Evolutionary conservation across 208 protist genomes (phyloP), one percentile per base, ranked within the genome.

Genomic region (Leishmania martiniquensis): DNA sequence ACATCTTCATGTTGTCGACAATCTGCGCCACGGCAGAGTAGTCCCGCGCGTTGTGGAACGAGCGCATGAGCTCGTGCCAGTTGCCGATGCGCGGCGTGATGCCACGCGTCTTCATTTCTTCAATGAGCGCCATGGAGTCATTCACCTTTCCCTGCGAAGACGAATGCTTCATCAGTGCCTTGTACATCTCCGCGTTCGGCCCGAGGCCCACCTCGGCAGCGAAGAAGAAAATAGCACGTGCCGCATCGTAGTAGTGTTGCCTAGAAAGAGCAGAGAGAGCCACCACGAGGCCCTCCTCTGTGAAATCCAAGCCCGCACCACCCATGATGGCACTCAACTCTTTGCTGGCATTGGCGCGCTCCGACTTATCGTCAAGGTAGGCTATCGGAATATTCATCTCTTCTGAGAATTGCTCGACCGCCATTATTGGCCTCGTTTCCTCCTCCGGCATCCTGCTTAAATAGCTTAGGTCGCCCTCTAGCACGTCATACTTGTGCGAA

Each of bases 1-100:
- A 96, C 90, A 96, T 95, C 74, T 96, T 98, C 94, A 98, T 98
- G 80, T 97, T 95, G 71, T 92, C 85, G 17, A 97, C 87, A 72
- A 98, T 89, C 77, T 94, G 88, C 69, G 87, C 81, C 10, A 97
- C 93, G 39, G 93, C 93, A 17, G 85, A 82, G 69, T 95, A 91
- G 77, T 98, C 95, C n/a, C 90, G 86, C n/a, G 88, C 88, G 49
- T 90, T 78, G 78, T 97, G 84, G 80, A 97, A 96, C 44, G 89
- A 75, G 54, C 89, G 84, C 83, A 98, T 97, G 22, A 98, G 86
- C 76, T 96, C 93, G 78, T 98, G 94, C 89, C 93, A 98, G 75
- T 97, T 98, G 44, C 93, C 91, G 59, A 97, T 95, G n/a, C 93
- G 89, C 25, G 94, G 95, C 2, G 91, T 95, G 62, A 98, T 91